A percentile compares a stretch with the other conserved stretches of the same genome.
Conservation (phyloP, 208 protist genomes). For the Leishmania mexicana region DNA sequence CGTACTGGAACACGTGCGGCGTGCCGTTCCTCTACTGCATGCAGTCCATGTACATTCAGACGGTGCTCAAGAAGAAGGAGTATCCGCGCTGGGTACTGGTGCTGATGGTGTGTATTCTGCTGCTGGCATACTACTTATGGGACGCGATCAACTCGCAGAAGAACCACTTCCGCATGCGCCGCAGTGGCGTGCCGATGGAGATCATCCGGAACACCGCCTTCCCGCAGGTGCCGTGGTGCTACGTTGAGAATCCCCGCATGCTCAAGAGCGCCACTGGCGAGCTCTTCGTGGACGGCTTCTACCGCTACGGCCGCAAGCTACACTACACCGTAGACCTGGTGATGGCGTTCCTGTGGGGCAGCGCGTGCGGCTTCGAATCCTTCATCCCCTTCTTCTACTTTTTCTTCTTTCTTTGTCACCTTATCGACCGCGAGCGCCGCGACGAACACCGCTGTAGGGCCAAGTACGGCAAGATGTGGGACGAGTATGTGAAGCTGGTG, state of each 20-base stretch:
- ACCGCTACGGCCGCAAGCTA: conserved; percentile 92
- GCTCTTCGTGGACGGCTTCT: conserved; percentile 95
- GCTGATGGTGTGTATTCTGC: conserved; percentile 75
- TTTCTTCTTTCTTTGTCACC: conserved; percentile 92
- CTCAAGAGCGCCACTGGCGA: conserved; percentile 86
- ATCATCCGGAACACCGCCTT: conserved; percentile 86
- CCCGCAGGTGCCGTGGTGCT: conserved; percentile 93
- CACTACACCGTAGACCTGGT: conserved; percentile 95
- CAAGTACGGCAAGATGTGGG: conserved; percentile 96
- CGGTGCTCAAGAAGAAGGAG: conserved; percentile 63
- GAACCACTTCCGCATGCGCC: conserved; percentile 93
- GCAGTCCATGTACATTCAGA: conserved; percentile 90
- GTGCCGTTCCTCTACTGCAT: conserved; percentile 96
- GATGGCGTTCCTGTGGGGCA: conserved; percentile 94
- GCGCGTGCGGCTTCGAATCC: conserved; percentile 84
- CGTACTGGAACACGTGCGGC: conserved; percentile 96
- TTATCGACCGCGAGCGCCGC: conserved; percentile 90
- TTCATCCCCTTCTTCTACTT: conserved; percentile 97
- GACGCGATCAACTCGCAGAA: conserved; percentile 95
- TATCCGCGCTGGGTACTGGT: conserved; percentile 63
- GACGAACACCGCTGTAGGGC: conserved; percentile 82
- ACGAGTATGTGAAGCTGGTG: conserved; percentile 92
- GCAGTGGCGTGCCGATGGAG: conserved; percentile 66
- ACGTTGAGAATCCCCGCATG: conserved; percentile 89
- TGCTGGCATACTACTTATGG: conserved; percentile 93